These are phyloP conservation scores for Cinchona pubescens DNA, from an alignment of 257 asterid species.

Conservation along the genomic window DNA sequence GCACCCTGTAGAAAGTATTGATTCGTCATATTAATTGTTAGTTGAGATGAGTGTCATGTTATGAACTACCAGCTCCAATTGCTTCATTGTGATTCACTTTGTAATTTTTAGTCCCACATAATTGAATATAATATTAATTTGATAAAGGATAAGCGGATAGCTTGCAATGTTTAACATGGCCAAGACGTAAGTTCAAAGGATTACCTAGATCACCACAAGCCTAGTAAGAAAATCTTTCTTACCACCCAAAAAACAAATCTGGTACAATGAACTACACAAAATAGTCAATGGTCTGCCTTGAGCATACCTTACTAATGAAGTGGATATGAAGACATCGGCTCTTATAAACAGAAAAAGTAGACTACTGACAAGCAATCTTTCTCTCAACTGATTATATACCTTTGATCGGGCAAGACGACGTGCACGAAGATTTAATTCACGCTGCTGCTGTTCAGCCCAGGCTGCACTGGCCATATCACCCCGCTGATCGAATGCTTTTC, in stretches of 20 bases:
- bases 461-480: slow-evolving; percentile 98
- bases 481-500: slow-evolving; percentile 93
- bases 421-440: slow-evolving; percentile 73
- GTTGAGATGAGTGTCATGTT: too few species aligned
- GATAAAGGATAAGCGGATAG: too few species aligned
- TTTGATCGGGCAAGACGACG: slow-evolving; percentile 94
- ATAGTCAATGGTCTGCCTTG: background rate
- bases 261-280: background rate
- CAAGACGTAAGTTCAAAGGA: background rate
- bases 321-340: background rate
- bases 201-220: background rate
- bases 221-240: background rate
- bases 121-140: background rate
- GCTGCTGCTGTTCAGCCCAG: slow-evolving; percentile 99
- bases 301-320: background rate
- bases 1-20: background rate
- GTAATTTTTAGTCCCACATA: background rate
- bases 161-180: background rate
- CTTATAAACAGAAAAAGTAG: background rate
- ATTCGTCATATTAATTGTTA: background rate
- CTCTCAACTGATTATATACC: slow-evolving; percentile 35
- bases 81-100: background rate
- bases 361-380: too few species aligned
- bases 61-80: background rate
- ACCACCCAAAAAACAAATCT: background rate